Percentiles rank a stretch among this genome's conserved stretches.
These are phyloP conservation scores for Metschnikowia drakensbergensis DNA, from an alignment of 805 yeast genomes.

Conservation along the genomic window DNA sequence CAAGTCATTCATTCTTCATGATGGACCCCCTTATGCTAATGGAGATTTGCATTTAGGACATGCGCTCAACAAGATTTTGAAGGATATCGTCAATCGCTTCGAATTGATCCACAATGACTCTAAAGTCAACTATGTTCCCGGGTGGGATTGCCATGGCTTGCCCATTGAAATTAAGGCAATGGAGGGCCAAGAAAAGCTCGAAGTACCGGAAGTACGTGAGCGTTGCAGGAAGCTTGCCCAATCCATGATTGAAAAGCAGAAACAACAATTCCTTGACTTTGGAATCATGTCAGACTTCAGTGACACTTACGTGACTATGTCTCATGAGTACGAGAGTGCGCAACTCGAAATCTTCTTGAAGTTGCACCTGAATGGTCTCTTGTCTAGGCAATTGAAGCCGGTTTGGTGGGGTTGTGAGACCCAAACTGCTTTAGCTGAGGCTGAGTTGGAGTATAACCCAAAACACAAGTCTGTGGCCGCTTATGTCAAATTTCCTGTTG, in stretches of 20 bases:
- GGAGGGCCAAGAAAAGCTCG: conserved; percentile 29
- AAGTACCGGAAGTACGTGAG: conserved; percentile 53
- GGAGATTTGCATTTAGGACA: conserved; percentile 92
- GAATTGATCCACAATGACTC: conserved; percentile 57
- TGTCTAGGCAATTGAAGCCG: conserved; percentile 85
- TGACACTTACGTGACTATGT: conserved; percentile 68
- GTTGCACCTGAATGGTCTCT: conserved; percentile 61
- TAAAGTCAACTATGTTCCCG: conserved; percentile 73
- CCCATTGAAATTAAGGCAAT: conserved; percentile 92
- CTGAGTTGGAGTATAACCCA: conserved; percentile 85
- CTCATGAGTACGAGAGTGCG: conserved; percentile 63
- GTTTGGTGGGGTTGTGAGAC: conserved; percentile 98
- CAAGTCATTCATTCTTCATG: conserved; percentile 68
- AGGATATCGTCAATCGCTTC: conserved; percentile 78
- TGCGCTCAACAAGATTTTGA: conserved; percentile 82
- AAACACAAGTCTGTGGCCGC: conserved; percentile 66
- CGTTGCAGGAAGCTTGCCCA: conserved; percentile 67
- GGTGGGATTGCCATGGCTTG: conserved; percentile 99
- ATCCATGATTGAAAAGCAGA: conserved; percentile 62
- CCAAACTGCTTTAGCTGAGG: conserved; percentile 91
- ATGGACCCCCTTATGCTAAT: conserved; percentile 98
- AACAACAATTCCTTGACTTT: conserved; percentile 57
- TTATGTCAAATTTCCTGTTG: conserved; percentile 60
- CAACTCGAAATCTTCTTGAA: conserved; percentile 69
- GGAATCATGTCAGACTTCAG: conserved; percentile 85